Evolutionary conservation across 108 stramenopile species (phyloP).

Genomic region (Cyclotella kingstonii): DNA sequence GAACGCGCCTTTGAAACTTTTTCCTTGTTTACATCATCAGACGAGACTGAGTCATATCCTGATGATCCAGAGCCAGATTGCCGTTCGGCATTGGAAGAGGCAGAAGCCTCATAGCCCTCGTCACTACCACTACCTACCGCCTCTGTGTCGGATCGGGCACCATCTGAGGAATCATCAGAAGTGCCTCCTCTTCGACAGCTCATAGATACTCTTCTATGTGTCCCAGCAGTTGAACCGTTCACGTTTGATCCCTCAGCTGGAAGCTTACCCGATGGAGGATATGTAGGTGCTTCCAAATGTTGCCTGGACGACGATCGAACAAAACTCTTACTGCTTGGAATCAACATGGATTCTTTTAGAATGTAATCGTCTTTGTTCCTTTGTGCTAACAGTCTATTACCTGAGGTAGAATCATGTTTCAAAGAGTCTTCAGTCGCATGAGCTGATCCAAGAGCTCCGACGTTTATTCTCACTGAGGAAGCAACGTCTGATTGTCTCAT

Average conservation of each 20-base stretch:
- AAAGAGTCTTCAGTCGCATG: too few relatives aligned
- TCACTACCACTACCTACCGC: slow-evolving; percentile 32
- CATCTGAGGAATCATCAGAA: slow-evolving; percentile 35
- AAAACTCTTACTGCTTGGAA: too few relatives aligned
- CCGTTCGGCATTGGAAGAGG: slow-evolving; percentile 41
- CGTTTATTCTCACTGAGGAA: too few relatives aligned
- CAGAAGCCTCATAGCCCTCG: slow-evolving; percentile 42
- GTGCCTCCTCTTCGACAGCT: background rate
- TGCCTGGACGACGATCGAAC: too few relatives aligned
- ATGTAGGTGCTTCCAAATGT: too few relatives aligned
- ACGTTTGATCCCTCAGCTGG: background rate
- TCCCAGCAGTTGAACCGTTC: background rate
- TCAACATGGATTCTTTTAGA: too few relatives aligned
- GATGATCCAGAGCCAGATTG: slow-evolving; percentile 35
- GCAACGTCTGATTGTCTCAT: too few relatives aligned
- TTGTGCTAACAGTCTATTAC: background rate
- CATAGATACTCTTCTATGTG: slow-evolving; percentile 19
- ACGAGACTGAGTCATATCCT: slow-evolving; percentile 40
- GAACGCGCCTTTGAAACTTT: slow-evolving; percentile 21
- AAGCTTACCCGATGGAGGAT: too few relatives aligned
- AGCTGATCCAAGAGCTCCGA: too few relatives aligned
- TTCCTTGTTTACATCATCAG: slow-evolving; percentile 33
- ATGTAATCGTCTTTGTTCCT: background rate
- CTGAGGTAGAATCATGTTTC: too few relatives aligned
- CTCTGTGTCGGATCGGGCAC: slow-evolving; percentile 24